A percentile compares a stretch with the other conserved stretches of the same genome.
Conservation (phyloP, 495 filamentous ascomycete species). For the Trichoderma asperelloides region DNA sequence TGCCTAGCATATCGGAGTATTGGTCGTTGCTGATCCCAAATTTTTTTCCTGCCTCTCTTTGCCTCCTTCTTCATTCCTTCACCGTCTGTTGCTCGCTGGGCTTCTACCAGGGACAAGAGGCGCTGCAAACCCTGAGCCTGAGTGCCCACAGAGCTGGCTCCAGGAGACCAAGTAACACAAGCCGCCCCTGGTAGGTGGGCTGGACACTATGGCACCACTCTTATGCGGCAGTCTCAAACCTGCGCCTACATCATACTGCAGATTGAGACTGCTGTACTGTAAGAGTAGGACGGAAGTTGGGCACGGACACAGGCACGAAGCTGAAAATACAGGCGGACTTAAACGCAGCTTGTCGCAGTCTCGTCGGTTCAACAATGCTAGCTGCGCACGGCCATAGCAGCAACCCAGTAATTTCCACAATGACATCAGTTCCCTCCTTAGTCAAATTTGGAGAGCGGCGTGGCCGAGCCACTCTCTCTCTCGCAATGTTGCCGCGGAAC, state of each 20-base stretch:
- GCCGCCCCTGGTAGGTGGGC: neutral
- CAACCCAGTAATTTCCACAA: slow-evolving; percentile 4
- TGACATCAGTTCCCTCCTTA: slow-evolving; percentile 2
- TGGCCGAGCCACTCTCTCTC: neutral
- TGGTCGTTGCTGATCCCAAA: neutral
- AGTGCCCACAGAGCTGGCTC: neutral
- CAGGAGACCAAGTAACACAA: neutral
- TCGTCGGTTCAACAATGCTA: neutral
- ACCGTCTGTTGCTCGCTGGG: neutral
- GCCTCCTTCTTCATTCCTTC: neutral
- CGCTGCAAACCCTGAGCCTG: neutral
- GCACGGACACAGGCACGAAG: neutral
- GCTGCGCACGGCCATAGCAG: slow-evolving; percentile 1
- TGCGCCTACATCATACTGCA: neutral
- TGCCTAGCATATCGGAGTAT: neutral
- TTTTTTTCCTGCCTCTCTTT: neutral
- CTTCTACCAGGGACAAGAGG: neutral
- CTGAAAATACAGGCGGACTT: neutral
- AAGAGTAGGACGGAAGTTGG: neutral
- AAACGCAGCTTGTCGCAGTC: neutral
- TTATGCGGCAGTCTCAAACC: neutral
- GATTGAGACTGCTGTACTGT: neutral
- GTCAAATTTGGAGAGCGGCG: neutral
- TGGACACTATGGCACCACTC: slow-evolving; percentile 2
- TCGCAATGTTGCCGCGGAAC: slow-evolving; percentile 1